phyloP scores from a whole-genome alignment of 805 yeast species.

The Saccharomyces kudriavzevii region DNA sequence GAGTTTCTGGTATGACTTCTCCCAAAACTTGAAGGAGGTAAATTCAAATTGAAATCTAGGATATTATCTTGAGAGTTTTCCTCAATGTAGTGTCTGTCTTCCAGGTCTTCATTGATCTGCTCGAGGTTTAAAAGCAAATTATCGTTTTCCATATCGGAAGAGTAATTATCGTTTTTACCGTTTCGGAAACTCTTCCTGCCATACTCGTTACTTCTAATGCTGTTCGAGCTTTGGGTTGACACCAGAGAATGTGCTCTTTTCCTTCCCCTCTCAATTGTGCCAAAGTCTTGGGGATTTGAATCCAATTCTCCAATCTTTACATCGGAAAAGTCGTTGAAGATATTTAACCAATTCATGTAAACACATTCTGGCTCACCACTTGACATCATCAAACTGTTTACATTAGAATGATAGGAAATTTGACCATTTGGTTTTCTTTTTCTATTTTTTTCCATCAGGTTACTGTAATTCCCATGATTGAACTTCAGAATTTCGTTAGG shows the following conservation, averaged over 20 bases:
- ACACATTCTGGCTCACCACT: not conserved
- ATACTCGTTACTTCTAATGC: conserved; percentile 21
- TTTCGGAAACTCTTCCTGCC: conserved; percentile 15
- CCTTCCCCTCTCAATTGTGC: conserved; percentile 20
- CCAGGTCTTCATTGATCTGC: conserved; percentile 27
- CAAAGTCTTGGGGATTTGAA: not conserved
- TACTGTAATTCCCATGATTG: conserved; percentile 17
- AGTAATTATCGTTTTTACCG: conserved; percentile 1
- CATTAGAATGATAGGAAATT: not conserved
- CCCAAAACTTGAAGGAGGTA: conserved; percentile 30
- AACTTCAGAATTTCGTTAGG: conserved; percentile 20
- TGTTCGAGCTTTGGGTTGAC: conserved; percentile 18
- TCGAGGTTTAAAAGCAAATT: conserved; percentile 19
- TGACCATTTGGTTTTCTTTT: not conserved
- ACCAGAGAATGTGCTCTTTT: conserved; percentile 9
- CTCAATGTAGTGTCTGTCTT: conserved; percentile 8
- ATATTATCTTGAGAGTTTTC: conserved; percentile 6
- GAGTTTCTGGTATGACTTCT: conserved; percentile 15
- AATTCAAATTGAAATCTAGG: conserved; percentile 18
- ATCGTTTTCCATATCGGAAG: conserved; percentile 4
- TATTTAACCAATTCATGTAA: not conserved
- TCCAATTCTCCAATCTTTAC: not conserved
- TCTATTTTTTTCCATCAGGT: conserved; percentile 13
- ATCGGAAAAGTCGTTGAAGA: not conserved
- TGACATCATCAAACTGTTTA: not conserved